Evolutionary conservation across 2,329 filamentous ascomycete genomes (phyloP), one percentile per base, ranked within the genome.

Genomic region (Alternaria postmessia): DNA sequence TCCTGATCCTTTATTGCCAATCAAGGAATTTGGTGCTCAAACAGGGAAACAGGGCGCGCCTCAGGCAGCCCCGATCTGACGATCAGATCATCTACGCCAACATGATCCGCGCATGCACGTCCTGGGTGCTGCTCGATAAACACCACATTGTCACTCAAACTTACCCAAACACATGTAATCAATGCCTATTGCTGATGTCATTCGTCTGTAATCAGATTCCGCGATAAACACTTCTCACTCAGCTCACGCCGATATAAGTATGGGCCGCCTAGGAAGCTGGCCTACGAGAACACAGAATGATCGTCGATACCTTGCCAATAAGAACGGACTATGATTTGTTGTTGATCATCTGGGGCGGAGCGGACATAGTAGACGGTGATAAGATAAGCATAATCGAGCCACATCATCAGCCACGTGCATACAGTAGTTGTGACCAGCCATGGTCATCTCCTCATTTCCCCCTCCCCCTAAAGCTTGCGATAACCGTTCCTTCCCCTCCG

Each of bases 31-130:
- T n/a, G 44, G 46, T n/a, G 34, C 55, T 42, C 39, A 48, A 65
- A 61, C 54, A 59, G 49, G 63, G 53, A 63, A 63, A 63, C 49
- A 52, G 41, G 30, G n/a, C 42, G 30, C 30, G 51, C 51, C 47
- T 56, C 51, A 60, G 54, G 46, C 61, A 63, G 38, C 46, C 58
- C n/a, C 54, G 24, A 47, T 58, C 28, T 41, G 48, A 39, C 49
- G 12, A 52, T 44, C 22, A 48, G 20, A 43, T 57, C 53, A 51
- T 32, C 43, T 30, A 57, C 38, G 49, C 38, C 20, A 57, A 32
- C 42, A 51, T 59, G 42, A 39, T 28, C 48, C 38, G 6, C 39
- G 30, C 16, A 34, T 38, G 12, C 9, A 36, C 47, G 20, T 39
- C 22, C 26, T 47, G 32, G 51, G 38, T 36, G 42, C 30, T 22